A percentile compares a stretch with the other conserved stretches of the same genome.
These are phyloP conservation scores for Dothistroma pini DNA, from an alignment of 2,329 filamentous ascomycete species.

Conservation along the genomic window DNA sequence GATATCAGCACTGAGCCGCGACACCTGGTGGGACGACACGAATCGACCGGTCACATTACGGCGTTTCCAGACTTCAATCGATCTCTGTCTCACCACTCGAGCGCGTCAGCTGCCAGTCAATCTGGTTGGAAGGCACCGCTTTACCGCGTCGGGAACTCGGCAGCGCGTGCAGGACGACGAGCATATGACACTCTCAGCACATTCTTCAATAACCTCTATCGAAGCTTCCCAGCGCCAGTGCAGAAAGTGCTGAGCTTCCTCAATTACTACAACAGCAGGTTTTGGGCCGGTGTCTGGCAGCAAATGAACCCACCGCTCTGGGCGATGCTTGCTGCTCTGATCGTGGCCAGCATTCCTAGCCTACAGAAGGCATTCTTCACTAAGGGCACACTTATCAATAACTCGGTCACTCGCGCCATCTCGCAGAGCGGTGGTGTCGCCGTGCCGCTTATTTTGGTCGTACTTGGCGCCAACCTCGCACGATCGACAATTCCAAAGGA, in stretches of 20 bases:
- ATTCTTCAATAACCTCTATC: constrained; percentile 42
- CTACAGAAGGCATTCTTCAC: constrained; percentile 85
- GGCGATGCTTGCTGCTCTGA: constrained; percentile 90
- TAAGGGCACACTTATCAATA: constrained; percentile 83
- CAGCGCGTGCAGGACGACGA: constrained; percentile 24
- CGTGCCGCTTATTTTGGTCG: constrained; percentile 90
- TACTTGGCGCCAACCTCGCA: constrained; percentile 89
- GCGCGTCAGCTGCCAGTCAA: constrained; percentile 9
- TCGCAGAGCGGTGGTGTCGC: constrained; percentile 83
- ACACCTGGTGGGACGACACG: constrained; percentile 38
- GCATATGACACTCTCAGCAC: constrained; percentile 31
- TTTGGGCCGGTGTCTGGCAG: constrained; percentile 70
- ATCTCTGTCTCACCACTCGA: constrained; percentile 20
- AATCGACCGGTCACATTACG: constrained; percentile 54
- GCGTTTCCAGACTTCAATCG: constrained; percentile 36
- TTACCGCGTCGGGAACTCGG: constrained; percentile 18
- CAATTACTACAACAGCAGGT: constrained; percentile 44
- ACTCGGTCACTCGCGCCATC: constrained; percentile 86
- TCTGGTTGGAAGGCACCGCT: constrained; percentile 28
- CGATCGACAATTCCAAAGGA: constrained; percentile 78
- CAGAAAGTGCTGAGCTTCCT: constrained; percentile 49
- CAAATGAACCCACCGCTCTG: constrained; percentile 99
- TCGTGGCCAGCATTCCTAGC: constrained; percentile 80
- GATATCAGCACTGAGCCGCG: constrained; percentile 38
- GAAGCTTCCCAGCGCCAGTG: constrained; percentile 49